Base-by-base conservation (phyloP, 805 yeast genomes). In the Saccharomyces kudriavzevii region DNA sequence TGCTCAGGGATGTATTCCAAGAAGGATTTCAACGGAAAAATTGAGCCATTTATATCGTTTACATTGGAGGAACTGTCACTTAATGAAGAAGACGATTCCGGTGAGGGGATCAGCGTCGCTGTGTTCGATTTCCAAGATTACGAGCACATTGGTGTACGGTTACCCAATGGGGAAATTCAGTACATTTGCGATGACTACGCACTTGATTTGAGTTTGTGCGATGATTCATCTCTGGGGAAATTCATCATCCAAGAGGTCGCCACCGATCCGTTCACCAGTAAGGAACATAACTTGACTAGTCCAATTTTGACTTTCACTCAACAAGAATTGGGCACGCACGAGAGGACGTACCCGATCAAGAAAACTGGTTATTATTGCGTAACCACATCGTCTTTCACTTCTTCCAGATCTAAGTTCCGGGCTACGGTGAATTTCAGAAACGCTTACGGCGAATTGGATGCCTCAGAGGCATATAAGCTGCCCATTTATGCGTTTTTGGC, bases 281-380 rank as follows among this genome's bases (percentile, higher is more conserved):
- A 78, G 31, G 79, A 89, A 29, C 70, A 76, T 58, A 78, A 87
- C 0, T 71, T 80, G 24, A 55, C 59, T 54, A 77, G 84, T 30
- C 78, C 80, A 46, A 78, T 91, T 24, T 69, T 78, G 63, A 79
- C 89, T 0, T 75, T 80, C 30, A 73, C 75, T 47, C 72, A 89
- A 60, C 74, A 77, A 26, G 74, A 78, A 5, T 71, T 78, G 49
- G 92, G 92, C 2, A 75, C 79, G 28, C 81, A 82, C 47, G 79
- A 81, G 45, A 70, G 84, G 55, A 75, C 78, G 40, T 94, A 90
- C 63, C 74, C 75, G 3, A 81, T 94, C 47, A 73, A 76, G 53
- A 77, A 78, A 54, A 89, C 98, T 0, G 98, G 98, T 6, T 94
- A 86, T 70, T 94, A 91, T 72, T 94, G 99, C 74, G 86, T 92